Conservation (phyloP, 2,329 filamentous ascomycete genomes). For the Ascosphaera apis region DNA sequence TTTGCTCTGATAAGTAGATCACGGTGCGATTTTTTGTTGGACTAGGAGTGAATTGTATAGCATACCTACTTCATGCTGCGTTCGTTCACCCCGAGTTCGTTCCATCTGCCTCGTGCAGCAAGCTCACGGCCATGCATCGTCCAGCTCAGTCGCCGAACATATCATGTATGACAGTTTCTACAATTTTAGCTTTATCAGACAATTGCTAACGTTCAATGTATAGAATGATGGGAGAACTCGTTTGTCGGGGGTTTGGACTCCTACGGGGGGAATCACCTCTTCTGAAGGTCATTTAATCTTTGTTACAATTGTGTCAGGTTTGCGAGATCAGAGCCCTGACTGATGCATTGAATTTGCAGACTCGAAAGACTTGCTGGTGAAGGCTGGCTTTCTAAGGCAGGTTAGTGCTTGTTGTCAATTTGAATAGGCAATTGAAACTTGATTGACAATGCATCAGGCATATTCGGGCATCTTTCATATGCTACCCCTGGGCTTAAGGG, state of each 20-base stretch:
- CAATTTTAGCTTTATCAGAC: not conserved
- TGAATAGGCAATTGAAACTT: not conserved
- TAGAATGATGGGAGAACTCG: slow-evolving; percentile 34
- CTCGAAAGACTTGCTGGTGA: slow-evolving; percentile 42
- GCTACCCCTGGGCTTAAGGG: slow-evolving; percentile 62
- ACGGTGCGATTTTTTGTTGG: no score
- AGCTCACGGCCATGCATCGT: not conserved
- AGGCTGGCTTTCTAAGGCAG: slow-evolving; percentile 52
- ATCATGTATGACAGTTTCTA: slow-evolving; percentile 15
- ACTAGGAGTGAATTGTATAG: no score
- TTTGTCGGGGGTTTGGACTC: slow-evolving; percentile 57
- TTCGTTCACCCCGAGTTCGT: not conserved
- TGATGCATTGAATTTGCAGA: no score
- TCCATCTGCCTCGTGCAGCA: not conserved
- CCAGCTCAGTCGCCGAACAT: slow-evolving; percentile 8
- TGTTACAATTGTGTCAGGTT: no score
- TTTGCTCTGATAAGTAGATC: no score
- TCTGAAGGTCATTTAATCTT: not conserved
- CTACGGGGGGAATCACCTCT: slow-evolving; percentile 42
- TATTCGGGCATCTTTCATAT: slow-evolving; percentile 84
- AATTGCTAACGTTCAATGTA: slow-evolving; percentile 3
- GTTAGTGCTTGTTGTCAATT: slow-evolving; percentile 27
- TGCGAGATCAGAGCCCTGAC: no score
- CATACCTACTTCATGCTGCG: not conserved
- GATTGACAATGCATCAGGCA: slow-evolving; percentile 26